phyloP scores from a whole-genome alignment of 2,329 filamentous ascomycete genomes.

The Lecanicillium sp. region DNA sequence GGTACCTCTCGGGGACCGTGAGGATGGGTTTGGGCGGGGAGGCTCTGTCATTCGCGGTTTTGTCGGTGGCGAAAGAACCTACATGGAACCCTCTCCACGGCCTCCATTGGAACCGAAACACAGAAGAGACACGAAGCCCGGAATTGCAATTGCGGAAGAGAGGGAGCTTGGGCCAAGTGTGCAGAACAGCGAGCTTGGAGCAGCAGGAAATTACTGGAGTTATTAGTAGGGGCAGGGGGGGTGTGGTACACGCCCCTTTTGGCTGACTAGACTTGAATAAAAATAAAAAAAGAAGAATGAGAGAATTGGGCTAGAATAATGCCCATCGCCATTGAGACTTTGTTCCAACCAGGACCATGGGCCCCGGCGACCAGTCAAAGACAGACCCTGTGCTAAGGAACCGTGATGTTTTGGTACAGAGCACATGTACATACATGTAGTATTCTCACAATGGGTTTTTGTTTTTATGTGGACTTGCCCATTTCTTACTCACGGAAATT shows the following conservation, averaged over 20 bases:
- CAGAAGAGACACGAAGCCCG: neutral
- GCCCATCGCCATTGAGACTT: conserved; percentile 2
- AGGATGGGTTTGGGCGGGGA: too few relatives aligned
- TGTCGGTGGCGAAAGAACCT: too few relatives aligned
- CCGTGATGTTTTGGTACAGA: too few relatives aligned
- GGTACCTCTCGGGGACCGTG: too few relatives aligned
- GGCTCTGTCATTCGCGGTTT: too few relatives aligned
- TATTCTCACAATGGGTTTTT: too few relatives aligned
- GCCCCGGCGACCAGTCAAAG: neutral
- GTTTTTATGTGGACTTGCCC: too few relatives aligned
- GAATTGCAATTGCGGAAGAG: neutral
- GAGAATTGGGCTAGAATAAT: neutral
- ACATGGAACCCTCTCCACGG: neutral
- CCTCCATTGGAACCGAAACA: neutral
- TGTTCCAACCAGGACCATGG: neutral
- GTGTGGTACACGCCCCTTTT: neutral
- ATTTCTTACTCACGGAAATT: too few relatives aligned
- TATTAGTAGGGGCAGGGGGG: neutral
- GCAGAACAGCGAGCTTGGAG: too few relatives aligned
- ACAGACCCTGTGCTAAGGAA: too few relatives aligned
- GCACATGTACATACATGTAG: too few relatives aligned
- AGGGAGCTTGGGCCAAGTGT: conserved; percentile 2
- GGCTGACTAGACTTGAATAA: neutral
- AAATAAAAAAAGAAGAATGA: neutral
- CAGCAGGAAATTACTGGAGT: conserved; percentile 7